Percentiles rank a stretch among this genome's conserved stretches.
Evolutionary conservation across 345 rosid genomes (phyloP).

Genomic region (Heritiera fomes): DNA sequence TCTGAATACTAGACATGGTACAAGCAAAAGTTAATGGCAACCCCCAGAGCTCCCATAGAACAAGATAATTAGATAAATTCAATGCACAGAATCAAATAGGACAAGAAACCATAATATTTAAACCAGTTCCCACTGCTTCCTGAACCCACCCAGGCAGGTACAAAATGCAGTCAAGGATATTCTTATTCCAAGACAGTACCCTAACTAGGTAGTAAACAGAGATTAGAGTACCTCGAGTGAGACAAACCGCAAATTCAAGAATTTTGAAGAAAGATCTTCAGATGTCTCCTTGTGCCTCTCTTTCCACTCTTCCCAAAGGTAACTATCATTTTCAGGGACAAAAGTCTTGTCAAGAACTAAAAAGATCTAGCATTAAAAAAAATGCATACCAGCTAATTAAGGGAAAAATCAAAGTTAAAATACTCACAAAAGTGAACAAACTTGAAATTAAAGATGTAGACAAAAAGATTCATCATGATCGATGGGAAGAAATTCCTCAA

Average conservation of each 20-base stretch:
- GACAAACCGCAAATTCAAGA: conserved; percentile 88
- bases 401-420: neutral
- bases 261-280: conserved; percentile 65
- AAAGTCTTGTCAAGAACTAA: conserved; percentile 25
- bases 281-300: conserved; percentile 68
- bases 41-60: neutral
- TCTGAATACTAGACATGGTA: neutral
- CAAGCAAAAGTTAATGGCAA: neutral
- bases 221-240: conserved; percentile 72
- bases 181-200: conserved; percentile 9
- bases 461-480: conserved; percentile 6
- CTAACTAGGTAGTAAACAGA: conserved; percentile 16
- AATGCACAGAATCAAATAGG: neutral
- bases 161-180: neutral
- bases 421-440: neutral
- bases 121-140: neutral
- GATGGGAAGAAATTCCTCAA: conserved; percentile 10
- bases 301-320: conserved; percentile 95
- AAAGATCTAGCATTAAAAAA: conserved; percentile 15
- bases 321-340: conserved; percentile 45
- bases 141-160: neutral
- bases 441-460: conserved; percentile 24
- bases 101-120: neutral
- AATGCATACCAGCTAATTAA: neutral
- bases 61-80: neutral